These are phyloP conservation scores for Eimeria maxima DNA, from an alignment of 169 alveolate species.

Conservation along the genomic window DNA sequence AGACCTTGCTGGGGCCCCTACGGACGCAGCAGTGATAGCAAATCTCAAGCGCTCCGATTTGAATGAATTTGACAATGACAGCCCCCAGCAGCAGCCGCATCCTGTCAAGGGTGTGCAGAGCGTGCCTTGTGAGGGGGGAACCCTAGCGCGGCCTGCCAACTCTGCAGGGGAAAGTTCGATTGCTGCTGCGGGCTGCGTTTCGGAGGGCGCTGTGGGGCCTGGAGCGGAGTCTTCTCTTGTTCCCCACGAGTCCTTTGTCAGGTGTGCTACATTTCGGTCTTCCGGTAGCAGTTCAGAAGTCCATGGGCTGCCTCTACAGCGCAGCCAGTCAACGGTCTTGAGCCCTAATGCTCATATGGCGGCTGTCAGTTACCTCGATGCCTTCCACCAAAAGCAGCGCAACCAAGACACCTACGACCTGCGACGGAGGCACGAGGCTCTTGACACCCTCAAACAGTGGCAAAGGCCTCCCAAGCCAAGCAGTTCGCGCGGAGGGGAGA, in stretches of 20 bases:
- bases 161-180: neutral
- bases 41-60: neutral
- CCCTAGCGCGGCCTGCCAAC: neutral
- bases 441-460: constrained; percentile 45
- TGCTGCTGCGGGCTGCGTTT: neutral
- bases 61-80: neutral
- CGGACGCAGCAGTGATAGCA: neutral
- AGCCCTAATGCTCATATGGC: neutral
- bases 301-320: neutral
- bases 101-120: neutral
- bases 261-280: neutral
- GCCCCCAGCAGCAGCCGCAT: neutral
- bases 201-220: neutral
- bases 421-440: constrained; percentile 35
- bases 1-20: neutral
- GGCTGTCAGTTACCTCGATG: constrained; percentile 36
- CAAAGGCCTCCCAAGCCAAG: constrained; percentile 51
- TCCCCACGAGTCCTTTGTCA: neutral
- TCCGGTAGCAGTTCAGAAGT: neutral
- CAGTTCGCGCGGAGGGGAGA: neutral
- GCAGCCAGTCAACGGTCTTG: neutral
- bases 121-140: neutral
- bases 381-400: constrained; percentile 56
- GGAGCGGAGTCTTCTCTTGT: neutral
- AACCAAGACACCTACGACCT: neutral